Percentiles rank a stretch among this genome's conserved stretches.
Evolutionary conservation across 2,329 filamentous ascomycete species (phyloP).

Genomic region (Aspergillus quadricinctus): DNA sequence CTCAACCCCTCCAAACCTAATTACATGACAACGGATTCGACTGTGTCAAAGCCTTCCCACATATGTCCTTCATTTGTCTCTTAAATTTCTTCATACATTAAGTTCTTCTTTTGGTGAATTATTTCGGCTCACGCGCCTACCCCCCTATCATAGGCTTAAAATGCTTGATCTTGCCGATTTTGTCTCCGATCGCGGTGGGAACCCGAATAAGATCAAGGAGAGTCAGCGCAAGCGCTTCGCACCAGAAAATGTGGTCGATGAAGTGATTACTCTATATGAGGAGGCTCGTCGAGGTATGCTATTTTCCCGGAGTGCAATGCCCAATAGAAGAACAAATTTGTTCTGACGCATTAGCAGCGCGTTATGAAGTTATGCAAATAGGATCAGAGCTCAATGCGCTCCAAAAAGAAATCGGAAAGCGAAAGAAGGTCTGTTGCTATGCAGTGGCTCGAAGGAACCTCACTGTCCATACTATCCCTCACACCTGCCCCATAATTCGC

Average conservation of each 20-base stretch:
- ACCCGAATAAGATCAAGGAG: constrained; percentile 87
- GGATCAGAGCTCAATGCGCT: constrained; percentile 80
- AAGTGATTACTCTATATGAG: constrained; percentile 82
- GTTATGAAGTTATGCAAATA: constrained; percentile 75
- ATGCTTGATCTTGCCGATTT: constrained; percentile 79
- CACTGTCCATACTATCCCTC: not conserved
- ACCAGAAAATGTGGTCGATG: constrained; percentile 78
- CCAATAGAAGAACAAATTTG: not conserved
- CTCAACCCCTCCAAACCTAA: not conserved
- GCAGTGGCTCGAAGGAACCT: not conserved
- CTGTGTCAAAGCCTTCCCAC: not conserved
- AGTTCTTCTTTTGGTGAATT: not conserved
- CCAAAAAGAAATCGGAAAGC: constrained; percentile 83
- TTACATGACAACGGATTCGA: not conserved
- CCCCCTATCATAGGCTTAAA: constrained; percentile 13
- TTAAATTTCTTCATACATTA: not conserved
- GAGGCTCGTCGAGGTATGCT: constrained; percentile 70
- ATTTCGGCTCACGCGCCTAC: not conserved
- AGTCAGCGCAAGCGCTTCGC: constrained; percentile 81
- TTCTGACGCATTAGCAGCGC: constrained; percentile 43
- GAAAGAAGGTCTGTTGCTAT: constrained; percentile 68
- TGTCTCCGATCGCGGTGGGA: constrained; percentile 79
- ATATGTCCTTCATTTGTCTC: not conserved
- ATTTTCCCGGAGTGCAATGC: not conserved
- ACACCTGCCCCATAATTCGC: not conserved